phyloP scores from a whole-genome alignment of 2,329 filamentous ascomycete species.

The Talaromyces sp. region DNA sequence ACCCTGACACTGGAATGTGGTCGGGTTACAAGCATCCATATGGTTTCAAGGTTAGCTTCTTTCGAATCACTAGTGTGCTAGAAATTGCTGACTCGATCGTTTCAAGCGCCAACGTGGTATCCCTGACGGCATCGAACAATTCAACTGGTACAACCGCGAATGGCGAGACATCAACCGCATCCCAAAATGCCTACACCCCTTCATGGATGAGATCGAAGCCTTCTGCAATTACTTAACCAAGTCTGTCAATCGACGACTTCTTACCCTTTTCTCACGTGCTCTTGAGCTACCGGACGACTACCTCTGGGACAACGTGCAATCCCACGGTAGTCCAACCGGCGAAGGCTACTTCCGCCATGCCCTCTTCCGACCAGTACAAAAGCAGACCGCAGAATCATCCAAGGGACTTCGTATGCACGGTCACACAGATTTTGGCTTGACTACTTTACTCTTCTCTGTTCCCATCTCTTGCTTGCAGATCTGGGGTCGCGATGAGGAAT shows the following conservation, averaged over 20 bases:
- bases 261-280: slow-evolving; percentile 43
- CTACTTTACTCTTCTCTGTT: slow-evolving; percentile 48
- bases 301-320: slow-evolving; percentile 46
- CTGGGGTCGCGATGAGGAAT: slow-evolving; percentile 43
- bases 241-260: slow-evolving; percentile 45
- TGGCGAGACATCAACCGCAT: slow-evolving; percentile 42
- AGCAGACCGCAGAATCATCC: slow-evolving; percentile 37
- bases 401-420: slow-evolving; percentile 42
- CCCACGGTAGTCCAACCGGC: slow-evolving; percentile 41
- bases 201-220: slow-evolving; percentile 50
- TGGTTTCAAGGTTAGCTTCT: slow-evolving; percentile 23
- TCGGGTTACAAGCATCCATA: slow-evolving; percentile 51
- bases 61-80: too few relatives aligned
- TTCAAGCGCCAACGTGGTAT: slow-evolving; percentile 41
- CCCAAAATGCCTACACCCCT: slow-evolving; percentile 47
- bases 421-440: slow-evolving; percentile 49
- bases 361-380: slow-evolving; percentile 37
- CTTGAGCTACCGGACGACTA: slow-evolving; percentile 46
- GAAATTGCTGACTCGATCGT: neutral
- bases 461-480: slow-evolving; percentile 49
- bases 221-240: slow-evolving; percentile 49
- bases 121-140: slow-evolving; percentile 53
- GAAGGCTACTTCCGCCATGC: slow-evolving; percentile 49
- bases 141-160: slow-evolving; percentile 52
- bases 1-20: slow-evolving; percentile 48